Base-by-base conservation (phyloP, 805 yeast species). In the Lipomyces sp. region DNA sequence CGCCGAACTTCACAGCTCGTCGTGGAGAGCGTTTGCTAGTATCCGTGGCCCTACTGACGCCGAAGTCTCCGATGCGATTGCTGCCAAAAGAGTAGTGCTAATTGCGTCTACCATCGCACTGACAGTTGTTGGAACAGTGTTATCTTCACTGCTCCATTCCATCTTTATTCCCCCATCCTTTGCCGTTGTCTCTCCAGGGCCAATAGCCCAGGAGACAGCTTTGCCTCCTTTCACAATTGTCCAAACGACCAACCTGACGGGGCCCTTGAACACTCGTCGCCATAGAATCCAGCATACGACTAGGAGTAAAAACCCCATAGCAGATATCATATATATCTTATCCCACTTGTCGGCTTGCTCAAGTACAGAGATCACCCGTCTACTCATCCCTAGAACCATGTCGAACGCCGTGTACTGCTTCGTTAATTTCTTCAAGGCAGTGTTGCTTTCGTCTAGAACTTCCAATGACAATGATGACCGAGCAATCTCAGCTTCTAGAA, bases 341-440 rank as follows among this genome's bases (percentile, higher is more conserved):
- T 80, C 83, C 76, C 77, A 71, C 34, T 71, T 67, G 60, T 80
- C 83, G 13, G 83, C 81, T 66, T 77, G 76, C 64, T 79, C 81
- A 37, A 80, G 73, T 11, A 77, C 73, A 35, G 73, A 64, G 29
- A 80, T 78, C 54, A 80, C 75, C 53, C 73, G 69, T 50, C 73
- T 70, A 13, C 81, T 77, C 6, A 80, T 78, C 33, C 73, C 75
- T 30, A 80, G 72, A 34, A 79, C 68, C 37, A 75, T 65, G 60
- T 80, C 81, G 51, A 79, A 78, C 7, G 77, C 78, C 0, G 77
- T 62, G 68, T 80, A 80, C 64, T 74, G 77, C 35, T 73, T 71
- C 39, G 75, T 75, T 33, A 80, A 74, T 53, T 74, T 75, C 33
- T 66, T 64, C 42, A 80, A 73, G 11, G 76, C 65, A 48, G 73